Conservation (phyloP, 176 grass and related monocot genomes). For the Zoysia japonica region DNA sequence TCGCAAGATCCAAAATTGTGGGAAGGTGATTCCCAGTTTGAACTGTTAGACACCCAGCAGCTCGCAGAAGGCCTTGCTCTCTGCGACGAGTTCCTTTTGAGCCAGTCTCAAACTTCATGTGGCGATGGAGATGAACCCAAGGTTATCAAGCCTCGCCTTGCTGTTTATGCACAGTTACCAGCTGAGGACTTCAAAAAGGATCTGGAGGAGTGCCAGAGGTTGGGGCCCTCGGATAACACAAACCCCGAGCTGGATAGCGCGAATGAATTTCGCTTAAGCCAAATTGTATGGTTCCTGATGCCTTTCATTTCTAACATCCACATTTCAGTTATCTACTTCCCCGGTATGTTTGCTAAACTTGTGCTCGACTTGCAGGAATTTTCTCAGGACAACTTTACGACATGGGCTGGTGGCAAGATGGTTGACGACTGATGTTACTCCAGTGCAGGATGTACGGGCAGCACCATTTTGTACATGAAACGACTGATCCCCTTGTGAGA, state of each 20-base stretch:
- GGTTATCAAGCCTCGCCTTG: slow-evolving; percentile 39
- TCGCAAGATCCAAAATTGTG: slow-evolving; percentile 70
- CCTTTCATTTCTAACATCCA: background rate
- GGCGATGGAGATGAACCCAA: slow-evolving; percentile 49
- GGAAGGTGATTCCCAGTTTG: slow-evolving; percentile 77
- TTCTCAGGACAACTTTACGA: slow-evolving; percentile 75
- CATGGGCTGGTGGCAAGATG: slow-evolving; percentile 51
- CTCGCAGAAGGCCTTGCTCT: slow-evolving; percentile 69
- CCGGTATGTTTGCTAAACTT: slow-evolving; percentile 6
- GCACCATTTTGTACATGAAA: slow-evolving; percentile 46
- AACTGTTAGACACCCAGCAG: slow-evolving; percentile 76
- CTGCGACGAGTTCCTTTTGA: slow-evolving; percentile 84
- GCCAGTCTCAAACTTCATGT: slow-evolving; percentile 77
- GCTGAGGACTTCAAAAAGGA: slow-evolving; percentile 80
- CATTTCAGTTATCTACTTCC: background rate
- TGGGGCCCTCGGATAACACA: slow-evolving; percentile 32
- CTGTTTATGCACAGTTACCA: slow-evolving; percentile 66
- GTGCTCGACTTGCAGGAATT: slow-evolving; percentile 39
- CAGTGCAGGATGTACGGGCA: background rate
- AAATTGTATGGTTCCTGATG: slow-evolving; percentile 55
- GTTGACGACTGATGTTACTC: slow-evolving; percentile 34
- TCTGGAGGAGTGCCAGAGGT: slow-evolving; percentile 66
- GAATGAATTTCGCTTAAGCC: slow-evolving; percentile 72
- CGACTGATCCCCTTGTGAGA: slow-evolving; percentile 3
- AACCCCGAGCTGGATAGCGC: slow-evolving; percentile 54